These are phyloP conservation scores for Lyophyllum decastes DNA, from an alignment of 768 basidiomycete species.

Conservation along the genomic window DNA sequence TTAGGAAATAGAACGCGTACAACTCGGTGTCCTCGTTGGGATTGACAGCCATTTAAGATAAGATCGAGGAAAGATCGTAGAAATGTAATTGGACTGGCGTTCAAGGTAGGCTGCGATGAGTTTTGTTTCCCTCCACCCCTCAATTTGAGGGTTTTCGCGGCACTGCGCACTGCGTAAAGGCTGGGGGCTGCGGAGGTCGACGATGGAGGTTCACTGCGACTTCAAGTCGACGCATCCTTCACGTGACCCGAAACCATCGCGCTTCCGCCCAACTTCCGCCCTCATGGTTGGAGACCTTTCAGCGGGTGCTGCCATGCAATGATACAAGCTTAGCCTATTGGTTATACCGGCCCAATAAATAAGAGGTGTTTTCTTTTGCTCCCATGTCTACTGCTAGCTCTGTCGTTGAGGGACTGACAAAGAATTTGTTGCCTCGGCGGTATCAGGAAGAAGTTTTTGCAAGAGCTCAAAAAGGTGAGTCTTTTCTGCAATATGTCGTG, in stretches of 20 bases:
- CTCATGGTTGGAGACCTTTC: not conserved
- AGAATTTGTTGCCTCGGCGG: constrained; percentile 35
- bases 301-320: not conserved
- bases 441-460: constrained; percentile 77
- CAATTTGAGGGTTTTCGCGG: not conserved
- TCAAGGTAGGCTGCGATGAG: not conserved
- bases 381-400: not conserved
- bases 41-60: constrained; percentile 61
- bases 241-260: not conserved
- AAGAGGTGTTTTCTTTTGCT: no score
- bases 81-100: not conserved
- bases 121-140: not conserved
- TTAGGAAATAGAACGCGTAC: constrained; percentile 46
- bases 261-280: not conserved
- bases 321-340: not conserved
- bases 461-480: constrained; percentile 52
- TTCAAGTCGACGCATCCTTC: not conserved
- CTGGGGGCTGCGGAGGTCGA: not conserved
- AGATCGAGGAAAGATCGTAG: not conserved
- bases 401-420: not conserved
- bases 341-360: not conserved
- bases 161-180: constrained; percentile 3
- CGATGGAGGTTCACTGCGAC: not conserved
- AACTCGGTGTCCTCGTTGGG: constrained; percentile 96
- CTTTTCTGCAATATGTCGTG: not conserved